Base-by-base conservation (phyloP, 2,329 filamentous ascomycete genomes). In the Gliomastix tumulicola region DNA sequence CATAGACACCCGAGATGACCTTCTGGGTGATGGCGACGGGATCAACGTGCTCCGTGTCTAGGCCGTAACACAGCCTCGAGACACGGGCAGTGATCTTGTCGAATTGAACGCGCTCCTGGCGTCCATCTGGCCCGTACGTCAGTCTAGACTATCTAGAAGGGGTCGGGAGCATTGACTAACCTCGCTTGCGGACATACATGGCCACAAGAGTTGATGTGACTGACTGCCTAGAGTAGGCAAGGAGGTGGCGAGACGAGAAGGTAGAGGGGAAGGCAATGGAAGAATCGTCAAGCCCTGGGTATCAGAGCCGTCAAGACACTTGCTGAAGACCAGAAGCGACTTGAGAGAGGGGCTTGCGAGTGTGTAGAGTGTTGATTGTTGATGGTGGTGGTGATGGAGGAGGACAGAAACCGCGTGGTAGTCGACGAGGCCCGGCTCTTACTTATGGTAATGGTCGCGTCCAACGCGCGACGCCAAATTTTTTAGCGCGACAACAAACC, bases 1-100 rank as follows among this genome's bases (percentile, higher is more conserved):
- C 89, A 65, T 98, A 98, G 49, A 98, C 92, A 72, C 92, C 92
- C 55, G 90, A 94, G 62, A 98, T 98, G 64, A 98, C 92, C 69
- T 97, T 98, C 70, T 95, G 89, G 41, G 92, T 98, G 60, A 98
- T 98, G 56, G 90, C 88, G 48, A 94, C 92, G 39, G 92, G 88
- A 68, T 98, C 92, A 55, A 98, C 87, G 71, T 98, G 92, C 51
- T 76, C 90, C 35, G 85, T 79, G 59, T 98, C 92, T 41, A 98
- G 83, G 49, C 90, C 90, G 65, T 98, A 98, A 77, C 92, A 98
- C 57, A 98, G 75, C 56, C 92, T 82, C 32, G 92, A 97, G 50
- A 98, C 92, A 66, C 92, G 88, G 54, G 92, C 92, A 56, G 92
- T 97, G 78, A 98, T 98, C 74, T 98, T 98, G 76, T 98, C 92